Evolutionary conservation across 352 stramenopile species (phyloP).

Genomic region (Aphanomyces astaci): DNA sequence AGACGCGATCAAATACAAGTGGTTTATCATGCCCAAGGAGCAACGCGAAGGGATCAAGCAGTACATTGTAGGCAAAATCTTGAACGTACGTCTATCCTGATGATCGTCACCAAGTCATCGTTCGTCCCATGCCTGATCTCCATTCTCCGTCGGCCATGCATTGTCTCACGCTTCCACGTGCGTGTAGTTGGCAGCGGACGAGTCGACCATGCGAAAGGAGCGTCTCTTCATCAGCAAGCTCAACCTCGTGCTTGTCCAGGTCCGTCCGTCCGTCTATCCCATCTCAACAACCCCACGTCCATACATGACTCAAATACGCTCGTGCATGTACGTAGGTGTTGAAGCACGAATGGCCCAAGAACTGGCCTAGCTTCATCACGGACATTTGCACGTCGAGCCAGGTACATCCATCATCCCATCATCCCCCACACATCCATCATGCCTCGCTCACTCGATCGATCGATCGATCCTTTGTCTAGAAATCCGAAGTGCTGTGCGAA

Average conservation of each 20-base stretch:
- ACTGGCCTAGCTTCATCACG: slow-evolving; percentile 98
- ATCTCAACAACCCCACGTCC: background rate
- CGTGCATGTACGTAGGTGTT: slow-evolving; percentile 89
- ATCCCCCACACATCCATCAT: too few relatives aligned
- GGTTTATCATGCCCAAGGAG: slow-evolving; percentile 94
- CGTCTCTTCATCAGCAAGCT: slow-evolving; percentile 93
- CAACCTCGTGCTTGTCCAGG: slow-evolving; percentile 94
- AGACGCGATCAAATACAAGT: slow-evolving; percentile 95
- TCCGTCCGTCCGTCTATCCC: slow-evolving; percentile 2
- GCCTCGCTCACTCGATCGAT: too few relatives aligned
- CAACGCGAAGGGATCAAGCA: slow-evolving; percentile 98
- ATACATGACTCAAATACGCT: background rate
- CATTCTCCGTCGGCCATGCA: background rate
- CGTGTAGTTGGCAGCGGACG: slow-evolving; percentile 81
- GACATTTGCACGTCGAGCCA: slow-evolving; percentile 92
- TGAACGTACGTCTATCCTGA: slow-evolving; percentile 52
- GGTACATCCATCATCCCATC: slow-evolving; percentile 33
- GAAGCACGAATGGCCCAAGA: slow-evolving; percentile 99
- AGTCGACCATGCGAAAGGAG: slow-evolving; percentile 81
- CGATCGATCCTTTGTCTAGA: slow-evolving; percentile 43
- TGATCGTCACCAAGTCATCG: background rate
- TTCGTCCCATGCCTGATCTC: background rate
- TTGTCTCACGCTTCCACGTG: too few relatives aligned
- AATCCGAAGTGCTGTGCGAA: slow-evolving; percentile 96
- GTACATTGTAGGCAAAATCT: slow-evolving; percentile 96